Percentiles rank a stretch among this genome's conserved stretches.
Evolutionary conservation across 371 early-diverging fungal species (phyloP).

Genomic region (Lichtheimia ramosa): DNA sequence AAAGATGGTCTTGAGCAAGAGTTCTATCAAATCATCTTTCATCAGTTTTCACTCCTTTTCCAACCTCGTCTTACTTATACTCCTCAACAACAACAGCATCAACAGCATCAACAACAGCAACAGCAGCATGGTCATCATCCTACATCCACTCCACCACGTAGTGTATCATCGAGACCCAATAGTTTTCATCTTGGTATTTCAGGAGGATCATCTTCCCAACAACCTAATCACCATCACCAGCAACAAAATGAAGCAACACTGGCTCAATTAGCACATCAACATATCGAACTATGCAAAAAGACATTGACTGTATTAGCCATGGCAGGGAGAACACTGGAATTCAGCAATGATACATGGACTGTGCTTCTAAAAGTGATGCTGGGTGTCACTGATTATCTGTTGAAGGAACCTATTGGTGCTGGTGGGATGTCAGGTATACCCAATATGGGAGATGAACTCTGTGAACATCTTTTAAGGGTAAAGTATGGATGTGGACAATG

Average conservation of each 20-base stretch:
- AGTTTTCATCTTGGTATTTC: conserved; percentile 24
- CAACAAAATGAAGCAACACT: conserved; percentile 9
- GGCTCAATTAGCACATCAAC: conserved; percentile 48
- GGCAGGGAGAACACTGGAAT: conserved; percentile 64
- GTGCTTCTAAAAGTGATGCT: conserved; percentile 74
- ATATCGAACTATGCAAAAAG: conserved; percentile 76
- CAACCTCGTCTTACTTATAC: conserved; percentile 47
- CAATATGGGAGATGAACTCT: conserved; percentile 76
- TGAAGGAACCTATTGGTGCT: conserved; percentile 51
- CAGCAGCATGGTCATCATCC: not conserved
- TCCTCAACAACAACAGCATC: conserved; percentile 13
- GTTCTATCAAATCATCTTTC: conserved; percentile 66
- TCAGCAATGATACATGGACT: conserved; percentile 75
- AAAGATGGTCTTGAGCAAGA: conserved; percentile 43
- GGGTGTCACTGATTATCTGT: conserved; percentile 68
- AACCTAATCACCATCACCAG: not conserved
- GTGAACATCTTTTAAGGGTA: conserved; percentile 70
- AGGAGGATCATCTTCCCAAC: too few species aligned
- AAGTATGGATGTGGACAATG: conserved; percentile 1
- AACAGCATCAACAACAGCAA: not conserved
- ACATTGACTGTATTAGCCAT: conserved; percentile 64
- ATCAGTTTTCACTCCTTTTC: conserved; percentile 74
- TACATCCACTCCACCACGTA: too few species aligned
- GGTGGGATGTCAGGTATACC: conserved; percentile 36
- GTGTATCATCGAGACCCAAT: conserved; percentile 4